Evolutionary conservation across 2,329 filamentous ascomycete genomes (phyloP), one percentile per base, ranked within the genome.

Genomic region (Colletotrichum echinochloae): DNA sequence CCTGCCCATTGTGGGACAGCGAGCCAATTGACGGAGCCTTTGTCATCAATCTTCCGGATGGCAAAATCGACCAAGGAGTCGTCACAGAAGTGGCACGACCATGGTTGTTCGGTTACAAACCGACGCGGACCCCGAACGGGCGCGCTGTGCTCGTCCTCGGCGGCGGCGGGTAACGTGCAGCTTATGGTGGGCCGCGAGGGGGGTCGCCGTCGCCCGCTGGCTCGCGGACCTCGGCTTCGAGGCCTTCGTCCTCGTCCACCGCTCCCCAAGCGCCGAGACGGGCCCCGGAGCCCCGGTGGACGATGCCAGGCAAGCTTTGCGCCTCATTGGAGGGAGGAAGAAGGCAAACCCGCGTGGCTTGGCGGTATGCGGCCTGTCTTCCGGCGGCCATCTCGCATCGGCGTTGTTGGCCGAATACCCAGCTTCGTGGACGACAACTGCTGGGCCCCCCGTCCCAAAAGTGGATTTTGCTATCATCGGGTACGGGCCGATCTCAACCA

Each of bases 401-500:
- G 73, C 74, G 30, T 51, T 75, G 35, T 44, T 75, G n/a, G 66
- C 74, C 3, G 68, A 72, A 33, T 75, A 74, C 66, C 74, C 74
- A 7, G 14, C 63, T 2, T 35, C 52, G 3, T 75, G 74, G 74
- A 52, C 65, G 2, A 35, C 69, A 1, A 55, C 70, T 18, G 57
- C 70, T 5, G 67, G 71, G 5, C 7, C 55, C 2, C 33, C 71
- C 8, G 64, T 73, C 8, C 74, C 74, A 23, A 64, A 71, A 6
- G 59, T 65, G 0, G 65, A 60, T 3, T 75, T 75, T 14, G 73
- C 70, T 1, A 72, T 74, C 39, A 72, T 75, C n/a, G 73, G 74
- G 14, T 75, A 75, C 61, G 74, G 71, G 9, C 74, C 74, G n/a
- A 75, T 75, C 23, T 75, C 73, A 1, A 75, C 74, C 6, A 75